A percentile compares a stretch with the other conserved stretches of the same genome.
phyloP scores from a whole-genome alignment of 257 asterid genomes.

The Agastache rugosa region DNA sequence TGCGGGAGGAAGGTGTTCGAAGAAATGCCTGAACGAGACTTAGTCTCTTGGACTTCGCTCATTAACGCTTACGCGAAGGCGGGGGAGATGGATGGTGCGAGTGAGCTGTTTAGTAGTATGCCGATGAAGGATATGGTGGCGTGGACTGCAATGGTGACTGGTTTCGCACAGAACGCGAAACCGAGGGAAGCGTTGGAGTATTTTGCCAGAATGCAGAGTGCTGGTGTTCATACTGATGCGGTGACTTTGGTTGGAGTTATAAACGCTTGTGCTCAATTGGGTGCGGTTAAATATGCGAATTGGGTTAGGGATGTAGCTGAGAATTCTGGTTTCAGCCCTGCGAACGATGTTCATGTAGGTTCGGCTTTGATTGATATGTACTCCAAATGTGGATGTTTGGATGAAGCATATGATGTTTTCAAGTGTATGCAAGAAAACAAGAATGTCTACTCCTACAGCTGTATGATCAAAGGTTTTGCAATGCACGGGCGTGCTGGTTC shows the following conservation, averaged over 20 bases:
- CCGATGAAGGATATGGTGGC: constrained; percentile 78
- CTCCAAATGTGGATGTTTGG: constrained; percentile 81
- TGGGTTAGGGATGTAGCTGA: constrained; percentile 68
- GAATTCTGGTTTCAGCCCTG: constrained; percentile 55
- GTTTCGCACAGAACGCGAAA: constrained; percentile 69
- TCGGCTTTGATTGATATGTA: constrained; percentile 88
- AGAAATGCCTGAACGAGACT: constrained; percentile 78
- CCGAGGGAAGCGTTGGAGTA: constrained; percentile 73
- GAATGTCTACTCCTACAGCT: constrained; percentile 73
- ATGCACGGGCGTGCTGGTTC: constrained; percentile 66
- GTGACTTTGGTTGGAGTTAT: constrained; percentile 68
- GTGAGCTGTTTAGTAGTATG: constrained; percentile 55
- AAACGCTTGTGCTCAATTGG: constrained; percentile 86
- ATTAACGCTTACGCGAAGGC: constrained; percentile 66
- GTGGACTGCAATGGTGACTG: constrained; percentile 90
- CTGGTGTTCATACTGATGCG: constrained; percentile 66
- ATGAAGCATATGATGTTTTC: constrained; percentile 63
- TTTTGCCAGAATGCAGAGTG: constrained; percentile 68
- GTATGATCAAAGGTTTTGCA: constrained; percentile 79
- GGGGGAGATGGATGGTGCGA: constrained; percentile 65
- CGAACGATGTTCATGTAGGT: constrained; percentile 56
- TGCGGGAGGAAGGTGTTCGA: constrained; percentile 72
- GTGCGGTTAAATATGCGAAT: constrained; percentile 55
- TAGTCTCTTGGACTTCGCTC: constrained; percentile 68
- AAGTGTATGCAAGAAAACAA: constrained; percentile 40